Evolutionary conservation across 768 basidiomycete species (phyloP), one percentile per base, ranked within the genome.

Genomic region (Peribolospora kevripleyi): DNA sequence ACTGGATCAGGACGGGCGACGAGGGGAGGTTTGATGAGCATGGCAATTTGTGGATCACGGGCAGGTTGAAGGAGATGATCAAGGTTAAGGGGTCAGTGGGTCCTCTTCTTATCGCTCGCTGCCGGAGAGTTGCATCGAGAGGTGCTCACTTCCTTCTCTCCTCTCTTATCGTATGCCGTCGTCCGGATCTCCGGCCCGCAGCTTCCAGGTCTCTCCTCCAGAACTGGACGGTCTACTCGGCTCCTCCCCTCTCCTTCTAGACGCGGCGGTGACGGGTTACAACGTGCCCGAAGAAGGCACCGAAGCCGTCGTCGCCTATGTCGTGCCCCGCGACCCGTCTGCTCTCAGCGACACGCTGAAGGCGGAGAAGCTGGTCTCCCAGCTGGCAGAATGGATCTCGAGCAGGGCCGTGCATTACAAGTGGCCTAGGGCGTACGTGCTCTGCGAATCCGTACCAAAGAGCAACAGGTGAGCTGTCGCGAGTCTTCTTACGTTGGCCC

Each of bases 1-100:
- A 25, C 25, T 63, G 61, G 61, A 59, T 65, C 57, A 58, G 60
- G 42, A 62, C 64, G 6, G 64, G 64, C 41, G 64, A 65, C 54
- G 51, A 63, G 7, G 64, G 64, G 36, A 60, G 59, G 40, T 43
- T 65, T 13, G 58, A 65, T 51, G 11, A 50, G 3, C 45, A 58
- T 2, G 60, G 57, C 14, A 55, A 53, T 48, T n/a, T 64, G 6
- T 59, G 13, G 13, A 61, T 60, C 46, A 55, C 54, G 7, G 59
- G 60, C 46, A 51, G 59, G 6, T 43, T 62, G 14, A 63, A 63
- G 59, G 61, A 65, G 53, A 55, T 65, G 14, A 61, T 65, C 55
- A 65, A 65, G 50, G 61, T 63, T 52, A 64, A 64, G 49, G 63
- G 63, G 58, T 60, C 8, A 37, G 56, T 25, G 25, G 25, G 25